Evolutionary conservation across 2,329 filamentous ascomycete genomes (phyloP).

Genomic region (Fusarium luffae): DNA sequence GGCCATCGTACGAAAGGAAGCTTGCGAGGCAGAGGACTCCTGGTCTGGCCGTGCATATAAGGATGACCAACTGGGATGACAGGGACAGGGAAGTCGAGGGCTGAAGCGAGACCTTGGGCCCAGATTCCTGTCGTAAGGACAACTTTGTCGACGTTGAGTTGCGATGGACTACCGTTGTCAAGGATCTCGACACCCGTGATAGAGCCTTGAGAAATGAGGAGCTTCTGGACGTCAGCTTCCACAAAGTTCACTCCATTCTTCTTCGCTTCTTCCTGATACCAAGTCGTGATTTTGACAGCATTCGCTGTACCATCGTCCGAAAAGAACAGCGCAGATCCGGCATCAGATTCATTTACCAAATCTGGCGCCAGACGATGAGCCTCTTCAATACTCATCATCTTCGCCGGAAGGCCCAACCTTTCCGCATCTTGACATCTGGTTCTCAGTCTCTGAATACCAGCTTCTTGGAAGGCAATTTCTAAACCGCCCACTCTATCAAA

Average conservation of each 20-base stretch:
- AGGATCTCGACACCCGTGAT: slow-evolving; percentile 20
- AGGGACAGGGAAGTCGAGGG: slow-evolving; percentile 30
- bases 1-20: slow-evolving; percentile 38
- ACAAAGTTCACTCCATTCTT: slow-evolving; percentile 19
- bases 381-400: slow-evolving; percentile 20
- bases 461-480: slow-evolving; percentile 32
- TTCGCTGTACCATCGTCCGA: slow-evolving; percentile 38
- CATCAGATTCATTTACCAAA: slow-evolving; percentile 15
- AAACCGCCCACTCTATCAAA: slow-evolving; percentile 38
- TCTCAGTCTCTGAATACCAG: slow-evolving; percentile 17
- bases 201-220: neutral
- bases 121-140: slow-evolving; percentile 41
- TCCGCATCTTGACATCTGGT: slow-evolving; percentile 12
- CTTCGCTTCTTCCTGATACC: slow-evolving; percentile 31
- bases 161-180: neutral
- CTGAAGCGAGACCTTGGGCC: slow-evolving; percentile 34
- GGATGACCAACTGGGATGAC: slow-evolving; percentile 42
- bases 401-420: slow-evolving; percentile 15
- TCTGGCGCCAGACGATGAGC: slow-evolving; percentile 30
- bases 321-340: slow-evolving; percentile 31
- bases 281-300: slow-evolving; percentile 23
- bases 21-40: neutral
- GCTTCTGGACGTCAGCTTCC: slow-evolving; percentile 22
- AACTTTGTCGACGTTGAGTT: slow-evolving; percentile 32
- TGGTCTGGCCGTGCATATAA: slow-evolving; percentile 27